Evolutionary conservation across 176 grass and related monocot genomes (phyloP), one percentile per base, ranked within the genome.

Genomic region (Phragmites australis): DNA sequence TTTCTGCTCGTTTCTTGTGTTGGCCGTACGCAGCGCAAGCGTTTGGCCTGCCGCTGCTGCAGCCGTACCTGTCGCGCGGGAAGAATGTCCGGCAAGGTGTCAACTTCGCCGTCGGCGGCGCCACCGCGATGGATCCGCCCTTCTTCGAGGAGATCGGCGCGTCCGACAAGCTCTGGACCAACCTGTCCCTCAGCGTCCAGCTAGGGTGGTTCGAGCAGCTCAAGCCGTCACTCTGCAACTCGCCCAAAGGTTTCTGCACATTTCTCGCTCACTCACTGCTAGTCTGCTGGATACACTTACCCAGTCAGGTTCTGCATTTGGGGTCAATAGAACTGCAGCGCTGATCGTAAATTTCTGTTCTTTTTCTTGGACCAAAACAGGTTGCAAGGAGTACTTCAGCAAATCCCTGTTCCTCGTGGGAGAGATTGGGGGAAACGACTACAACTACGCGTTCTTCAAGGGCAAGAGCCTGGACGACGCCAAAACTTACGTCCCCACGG

Each of bases 351-450:
- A 73, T 60, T 39, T 19, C 2, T 9, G 3, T 3, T 49, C 3
- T 51, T 62, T 62, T 48, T 8, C 34, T 30, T 6, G 46, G 85
- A 75, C 59, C 25, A 56, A 6, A 9, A 8, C 74, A 94, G 93
- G 80, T 68, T 95, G 93, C 81, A 82, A 87, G 75, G 87, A 89
- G 75, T 95, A 70, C 79, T 95, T 95, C 61, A 81, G 87, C 75
- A 83, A 87, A 54, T 81, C 89, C 10, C 84, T 95, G 29, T 95
- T 95, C 86, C 81, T 95, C 2, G 93, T 95, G 5, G 93, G 93
- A 57, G 93, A 95, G 87, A 95, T 95, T 63, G 93, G 89, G 79
- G 89, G 87, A 48, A 94, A 95, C 77, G 93, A 95, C 84, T 95
- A 95, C 74, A 92, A 92, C 79, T 95, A 92, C 76, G 93, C 88